Percentiles rank a stretch among this genome's conserved stretches.
phyloP scores from a whole-genome alignment of 2,329 filamentous ascomycete species.

The Elsinoe perseae region DNA sequence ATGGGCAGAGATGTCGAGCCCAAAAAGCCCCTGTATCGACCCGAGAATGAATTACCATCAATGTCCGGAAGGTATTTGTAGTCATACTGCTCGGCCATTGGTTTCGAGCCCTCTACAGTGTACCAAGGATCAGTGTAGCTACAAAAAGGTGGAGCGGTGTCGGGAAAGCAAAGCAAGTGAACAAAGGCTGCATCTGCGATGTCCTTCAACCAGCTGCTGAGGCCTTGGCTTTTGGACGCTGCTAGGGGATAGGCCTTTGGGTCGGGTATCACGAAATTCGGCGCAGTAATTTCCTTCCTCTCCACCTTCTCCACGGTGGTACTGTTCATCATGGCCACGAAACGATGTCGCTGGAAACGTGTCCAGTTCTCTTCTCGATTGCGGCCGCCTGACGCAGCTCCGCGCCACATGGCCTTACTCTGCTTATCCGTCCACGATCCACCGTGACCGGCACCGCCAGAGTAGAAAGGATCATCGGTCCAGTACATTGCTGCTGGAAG shows the following conservation, averaged over 20 bases:
- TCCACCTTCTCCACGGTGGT: conserved; percentile 50
- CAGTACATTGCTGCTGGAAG: conserved; percentile 46
- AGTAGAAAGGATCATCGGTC: conserved; percentile 38
- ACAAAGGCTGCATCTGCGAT: conserved; percentile 39
- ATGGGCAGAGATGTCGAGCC: conserved; percentile 62
- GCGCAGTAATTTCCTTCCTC: conserved; percentile 28
- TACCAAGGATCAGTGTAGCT: conserved; percentile 40
- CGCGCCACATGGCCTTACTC: conserved; percentile 40
- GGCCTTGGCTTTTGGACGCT: conserved; percentile 20
- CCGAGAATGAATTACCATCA: conserved; percentile 54
- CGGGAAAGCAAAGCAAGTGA: conserved; percentile 39
- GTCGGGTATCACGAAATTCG: conserved; percentile 35
- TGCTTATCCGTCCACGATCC: conserved; percentile 38
- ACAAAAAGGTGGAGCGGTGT: conserved; percentile 34
- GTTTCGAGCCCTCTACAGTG: conserved; percentile 25
- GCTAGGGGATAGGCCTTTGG: conserved; percentile 34
- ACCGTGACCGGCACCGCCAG: conserved; percentile 34
- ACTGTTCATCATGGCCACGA: conserved; percentile 64
- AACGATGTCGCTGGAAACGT: conserved; percentile 67
- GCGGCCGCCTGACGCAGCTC: conserved; percentile 41
- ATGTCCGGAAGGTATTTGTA: conserved; percentile 68
- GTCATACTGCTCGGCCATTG: conserved; percentile 37
- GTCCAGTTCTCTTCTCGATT: conserved; percentile 54
- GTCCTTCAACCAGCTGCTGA: conserved; percentile 34
- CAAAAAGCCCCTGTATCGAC: conserved; percentile 48